Percentiles rank a stretch among this genome's conserved stretches.
phyloP scores from a whole-genome alignment of 306 rosid genomes.

The Vigna trinervia region DNA sequence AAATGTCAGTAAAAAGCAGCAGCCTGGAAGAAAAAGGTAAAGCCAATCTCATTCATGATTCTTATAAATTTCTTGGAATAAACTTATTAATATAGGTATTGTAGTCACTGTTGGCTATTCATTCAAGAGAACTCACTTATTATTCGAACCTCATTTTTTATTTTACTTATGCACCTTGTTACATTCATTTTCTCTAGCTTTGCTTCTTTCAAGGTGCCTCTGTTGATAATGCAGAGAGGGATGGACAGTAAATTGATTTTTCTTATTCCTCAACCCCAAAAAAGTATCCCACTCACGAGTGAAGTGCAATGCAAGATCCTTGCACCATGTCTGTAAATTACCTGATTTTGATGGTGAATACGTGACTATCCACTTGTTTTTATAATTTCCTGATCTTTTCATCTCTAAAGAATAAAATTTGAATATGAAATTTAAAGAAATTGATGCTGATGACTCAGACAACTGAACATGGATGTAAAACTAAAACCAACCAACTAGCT shows the following conservation, averaged over 20 bases:
- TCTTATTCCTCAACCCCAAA: background rate
- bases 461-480: slow-evolving; percentile 8
- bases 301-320: background rate
- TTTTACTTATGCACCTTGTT: background rate
- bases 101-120: background rate
- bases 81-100: background rate
- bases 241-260: background rate
- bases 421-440: background rate
- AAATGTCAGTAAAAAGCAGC: background rate
- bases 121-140: background rate
- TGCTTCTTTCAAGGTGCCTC: background rate
- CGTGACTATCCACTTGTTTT: background rate
- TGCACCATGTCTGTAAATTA: background rate
- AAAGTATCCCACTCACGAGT: background rate
- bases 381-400: background rate
- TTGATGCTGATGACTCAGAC: background rate
- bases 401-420: background rate
- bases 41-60: background rate
- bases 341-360: background rate
- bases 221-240: slow-evolving; percentile 5
- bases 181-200: slow-evolving; percentile 17
- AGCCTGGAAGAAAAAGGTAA: slow-evolving; percentile 3
- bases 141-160: slow-evolving; percentile 6
- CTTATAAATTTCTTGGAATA: background rate
- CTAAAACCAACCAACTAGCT: slow-evolving; percentile 19